Percentiles rank a stretch among this genome's conserved stretches.
Conservation (phyloP, 768 basidiomycete species). For the Psilocybe tampanensis region DNA sequence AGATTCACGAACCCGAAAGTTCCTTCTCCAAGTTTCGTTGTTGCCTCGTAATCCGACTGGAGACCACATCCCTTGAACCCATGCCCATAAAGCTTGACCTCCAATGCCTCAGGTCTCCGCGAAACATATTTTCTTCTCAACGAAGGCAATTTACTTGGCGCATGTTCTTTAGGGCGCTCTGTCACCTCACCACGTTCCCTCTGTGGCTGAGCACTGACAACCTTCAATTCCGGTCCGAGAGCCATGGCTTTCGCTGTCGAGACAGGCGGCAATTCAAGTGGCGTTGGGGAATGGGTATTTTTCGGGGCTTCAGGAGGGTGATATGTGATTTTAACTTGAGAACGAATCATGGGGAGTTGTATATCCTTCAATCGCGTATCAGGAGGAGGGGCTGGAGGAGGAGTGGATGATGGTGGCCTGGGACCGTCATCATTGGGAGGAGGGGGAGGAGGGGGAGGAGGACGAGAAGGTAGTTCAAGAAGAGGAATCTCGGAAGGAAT, state of each 20-base stretch:
- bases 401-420: constrained; percentile 28
- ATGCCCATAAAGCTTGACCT: constrained; percentile 67
- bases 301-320: constrained; percentile 51
- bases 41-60: constrained; percentile 76
- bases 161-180: constrained; percentile 23
- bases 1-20: constrained; percentile 82
- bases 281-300: constrained; percentile 43
- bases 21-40: constrained; percentile 92
- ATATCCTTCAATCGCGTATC: constrained; percentile 30
- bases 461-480: constrained; percentile 19
- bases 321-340: constrained; percentile 43
- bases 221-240: constrained; percentile 12
- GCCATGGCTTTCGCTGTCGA: constrained; percentile 23
- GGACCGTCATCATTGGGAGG: constrained; percentile 23
- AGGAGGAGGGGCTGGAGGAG: constrained; percentile 33
- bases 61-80: constrained; percentile 69
- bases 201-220: constrained; percentile 6
- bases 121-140: constrained; percentile 43
- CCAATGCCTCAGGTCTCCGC: constrained; percentile 62
- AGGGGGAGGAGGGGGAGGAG: constrained; percentile 30
- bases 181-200: constrained; percentile 1
- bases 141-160: constrained; percentile 20
- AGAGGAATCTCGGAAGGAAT: constrained; percentile 6
- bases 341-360: constrained; percentile 37
- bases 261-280: constrained; percentile 17